These are phyloP conservation scores for Hibiscus mutabilis DNA, from an alignment of 345 rosid species.

Conservation along the genomic window DNA sequence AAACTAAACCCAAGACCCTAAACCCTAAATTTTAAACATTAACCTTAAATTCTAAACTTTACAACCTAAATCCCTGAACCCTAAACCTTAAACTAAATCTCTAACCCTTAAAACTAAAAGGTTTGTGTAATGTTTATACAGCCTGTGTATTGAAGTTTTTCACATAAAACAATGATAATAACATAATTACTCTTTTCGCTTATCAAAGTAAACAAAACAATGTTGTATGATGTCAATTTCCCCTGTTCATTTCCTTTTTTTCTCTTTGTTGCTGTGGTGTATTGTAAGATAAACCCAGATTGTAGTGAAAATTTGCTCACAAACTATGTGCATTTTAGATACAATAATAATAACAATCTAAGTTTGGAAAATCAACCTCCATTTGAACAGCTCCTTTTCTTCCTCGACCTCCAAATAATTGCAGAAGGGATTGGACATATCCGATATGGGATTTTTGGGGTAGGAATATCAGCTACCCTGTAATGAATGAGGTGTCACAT, in stretches of 20 bases:
- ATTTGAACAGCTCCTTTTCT: constrained; percentile 16
- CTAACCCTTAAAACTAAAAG: too few relatives aligned
- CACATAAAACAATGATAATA: too few relatives aligned
- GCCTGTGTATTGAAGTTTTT: too few relatives aligned
- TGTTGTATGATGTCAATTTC: neutral
- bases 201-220: neutral
- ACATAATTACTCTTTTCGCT: neutral
- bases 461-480: constrained; percentile 56
- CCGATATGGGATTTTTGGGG: constrained; percentile 58
- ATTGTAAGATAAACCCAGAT: neutral
- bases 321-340: neutral
- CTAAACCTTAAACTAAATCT: too few relatives aligned
- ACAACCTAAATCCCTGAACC: too few relatives aligned
- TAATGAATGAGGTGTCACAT: constrained; percentile 4
- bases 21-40: too few relatives aligned
- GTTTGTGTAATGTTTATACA: too few relatives aligned
- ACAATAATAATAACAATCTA: neutral
- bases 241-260: neutral
- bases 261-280: neutral
- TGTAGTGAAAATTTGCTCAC: neutral
- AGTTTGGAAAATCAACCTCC: neutral
- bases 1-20: too few relatives aligned
- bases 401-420: constrained; percentile 63
- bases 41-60: too few relatives aligned
- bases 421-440: constrained; percentile 72